These are phyloP conservation scores for Elsinoe fawcettii DNA, from an alignment of 2,329 filamentous ascomycete genomes.

Conservation along the genomic window DNA sequence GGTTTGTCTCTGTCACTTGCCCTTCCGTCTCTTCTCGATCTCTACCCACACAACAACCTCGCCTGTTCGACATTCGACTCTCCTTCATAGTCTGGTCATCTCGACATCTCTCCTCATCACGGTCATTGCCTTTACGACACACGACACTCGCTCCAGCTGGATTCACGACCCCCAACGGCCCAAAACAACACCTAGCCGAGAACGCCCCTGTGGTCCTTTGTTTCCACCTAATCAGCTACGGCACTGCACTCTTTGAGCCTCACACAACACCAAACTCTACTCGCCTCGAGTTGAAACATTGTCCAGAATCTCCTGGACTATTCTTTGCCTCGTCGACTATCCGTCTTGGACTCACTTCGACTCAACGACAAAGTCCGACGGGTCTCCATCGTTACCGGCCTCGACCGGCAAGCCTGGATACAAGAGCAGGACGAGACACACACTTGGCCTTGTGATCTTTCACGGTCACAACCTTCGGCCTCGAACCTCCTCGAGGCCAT, in stretches of 20 bases:
- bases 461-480: not conserved
- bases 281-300: not conserved
- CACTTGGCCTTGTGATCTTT: not conserved
- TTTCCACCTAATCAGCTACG: slow-evolving; percentile 15
- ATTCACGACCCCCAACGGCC: slow-evolving; percentile 5
- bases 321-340: not conserved
- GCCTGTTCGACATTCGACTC: slow-evolving; percentile 8
- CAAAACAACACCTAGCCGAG: slow-evolving; percentile 5
- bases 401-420: not conserved
- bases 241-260: slow-evolving; percentile 13
- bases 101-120: slow-evolving; percentile 2
- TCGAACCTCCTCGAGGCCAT: not conserved
- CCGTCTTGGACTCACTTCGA: not conserved
- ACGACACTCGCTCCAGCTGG: slow-evolving; percentile 9
- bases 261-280: slow-evolving; percentile 3
- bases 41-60: slow-evolving; percentile 4
- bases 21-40: slow-evolving; percentile 1
- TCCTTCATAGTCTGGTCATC: not conserved
- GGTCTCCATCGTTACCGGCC: slow-evolving; percentile 1
- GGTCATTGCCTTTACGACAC: not conserved
- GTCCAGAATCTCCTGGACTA: not conserved
- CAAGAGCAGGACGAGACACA: not conserved
- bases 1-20: not conserved
- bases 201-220: not conserved
- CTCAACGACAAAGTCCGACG: not conserved